Base-by-base conservation (phyloP, 495 filamentous ascomycete species). In the Hypoxylon rickii region DNA sequence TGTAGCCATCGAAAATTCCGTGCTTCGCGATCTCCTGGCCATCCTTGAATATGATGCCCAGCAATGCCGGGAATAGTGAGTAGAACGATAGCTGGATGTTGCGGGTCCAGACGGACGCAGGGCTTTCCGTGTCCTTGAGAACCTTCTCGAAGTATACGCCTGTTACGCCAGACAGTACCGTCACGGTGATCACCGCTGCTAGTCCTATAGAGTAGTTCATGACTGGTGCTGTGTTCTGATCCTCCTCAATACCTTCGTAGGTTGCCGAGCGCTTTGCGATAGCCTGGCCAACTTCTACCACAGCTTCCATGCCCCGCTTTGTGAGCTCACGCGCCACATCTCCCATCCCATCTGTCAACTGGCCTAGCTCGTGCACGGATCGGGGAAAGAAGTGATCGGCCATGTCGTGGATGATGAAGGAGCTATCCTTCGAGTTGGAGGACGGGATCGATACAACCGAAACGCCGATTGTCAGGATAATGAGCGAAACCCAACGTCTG, bases 91-190 rank as follows among this genome's bases (percentile, higher is more conserved):
- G 78, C 70, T 98, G 94, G 44, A 96, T 87, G 64, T 98, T 98
- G 24, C 94, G 84, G 33, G 94, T 85, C 94, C 94, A 97, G 15
- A 97, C 72, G 1, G 90, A 90, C 1, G 80, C 84, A 3, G 81
- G 71, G 17, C 76, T 81, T 8, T 79, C 80, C 19, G 88, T 86
- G 55, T 96, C 89, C 67, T 93, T 96, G 40, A 97, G 76, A 0
- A 97, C 86, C 70, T 95, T 97, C 73, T 98, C 94, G 66, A 97
- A 96, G 69, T 92, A 95, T 2, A 96, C 88, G 1, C 90, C 89
- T 1, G 89, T 92, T 40, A 95, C 70, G 1, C 92, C 89, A 1
- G 92, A 96, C 7, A 92, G 81, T 11, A 83, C 73, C 50, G 89
- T 89, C 17, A 91, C 86, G 3, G 86, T 76, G 45, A 92, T 69